These are phyloP conservation scores for Balakata baccata DNA, from an alignment of 345 rosid genomes.

Conservation along the genomic window DNA sequence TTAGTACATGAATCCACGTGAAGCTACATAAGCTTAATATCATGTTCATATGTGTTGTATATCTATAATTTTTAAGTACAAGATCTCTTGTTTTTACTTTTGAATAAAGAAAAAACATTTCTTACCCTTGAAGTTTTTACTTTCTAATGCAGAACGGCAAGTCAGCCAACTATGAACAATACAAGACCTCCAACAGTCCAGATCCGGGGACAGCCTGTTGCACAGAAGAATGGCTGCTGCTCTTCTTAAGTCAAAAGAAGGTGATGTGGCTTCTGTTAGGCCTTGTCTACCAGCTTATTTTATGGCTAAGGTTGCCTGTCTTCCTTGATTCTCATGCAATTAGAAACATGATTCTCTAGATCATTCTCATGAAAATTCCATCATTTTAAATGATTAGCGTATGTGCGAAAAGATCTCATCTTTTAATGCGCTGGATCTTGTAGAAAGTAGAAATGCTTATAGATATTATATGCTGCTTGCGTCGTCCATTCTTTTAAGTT, in stretches of 20 bases:
- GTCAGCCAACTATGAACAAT: constrained; percentile 64
- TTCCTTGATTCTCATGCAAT: not conserved
- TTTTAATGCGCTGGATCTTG: constrained; percentile 22
- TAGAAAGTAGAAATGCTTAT: constrained; percentile 47
- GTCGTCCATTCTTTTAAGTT: constrained; percentile 5
- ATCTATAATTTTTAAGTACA: no score
- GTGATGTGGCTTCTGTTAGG: constrained; percentile 13
- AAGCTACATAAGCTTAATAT: no score
- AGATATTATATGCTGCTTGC: not conserved
- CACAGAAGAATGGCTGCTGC: constrained; percentile 63
- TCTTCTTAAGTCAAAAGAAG: constrained; percentile 40
- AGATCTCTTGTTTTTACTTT: no score
- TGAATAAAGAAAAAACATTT: no score
- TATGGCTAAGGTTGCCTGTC: not conserved
- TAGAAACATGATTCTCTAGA: not conserved
- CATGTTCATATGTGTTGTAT: no score
- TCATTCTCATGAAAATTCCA: constrained; percentile 25
- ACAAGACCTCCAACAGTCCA: constrained; percentile 66
- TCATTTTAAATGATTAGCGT: constrained; percentile 40
- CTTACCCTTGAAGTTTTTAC: not conserved
- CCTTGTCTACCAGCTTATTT: not conserved
- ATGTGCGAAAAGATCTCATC: not conserved
- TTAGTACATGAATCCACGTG: no score
- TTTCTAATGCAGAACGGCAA: constrained; percentile 53
- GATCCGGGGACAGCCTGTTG: constrained; percentile 67